A percentile compares a stretch with the other conserved stretches of the same genome.
These are phyloP conservation scores for Tylopilus sp. DNA, from an alignment of 1,284 basidiomycete genomes.

Conservation along the genomic window DNA sequence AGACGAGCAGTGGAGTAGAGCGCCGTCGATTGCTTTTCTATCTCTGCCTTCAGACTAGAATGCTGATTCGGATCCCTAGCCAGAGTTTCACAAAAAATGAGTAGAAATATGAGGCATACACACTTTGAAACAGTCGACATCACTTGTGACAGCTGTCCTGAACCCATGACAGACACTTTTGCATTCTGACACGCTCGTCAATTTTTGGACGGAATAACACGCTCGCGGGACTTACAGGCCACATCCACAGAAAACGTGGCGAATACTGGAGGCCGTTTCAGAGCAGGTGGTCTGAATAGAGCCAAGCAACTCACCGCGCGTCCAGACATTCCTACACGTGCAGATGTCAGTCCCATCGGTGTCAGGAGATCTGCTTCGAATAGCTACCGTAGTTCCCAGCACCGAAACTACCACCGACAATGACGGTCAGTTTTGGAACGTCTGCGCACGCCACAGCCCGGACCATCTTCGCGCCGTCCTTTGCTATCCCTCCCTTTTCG, in stretches of 20 bases:
- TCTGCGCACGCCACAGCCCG: conserved; percentile 91
- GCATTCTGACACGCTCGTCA: conserved; percentile 58
- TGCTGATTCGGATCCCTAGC: conserved; percentile 73
- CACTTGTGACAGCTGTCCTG: conserved; percentile 85
- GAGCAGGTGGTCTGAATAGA: conserved; percentile 7
- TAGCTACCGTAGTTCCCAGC: conserved; percentile 85
- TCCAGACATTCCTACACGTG: conserved; percentile 71
- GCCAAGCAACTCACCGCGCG: conserved; percentile 58
- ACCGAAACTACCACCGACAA: conserved; percentile 93
- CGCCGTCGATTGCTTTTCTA: conserved; percentile 83
- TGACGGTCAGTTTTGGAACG: conserved; percentile 89
- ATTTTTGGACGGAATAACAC: conserved; percentile 8
- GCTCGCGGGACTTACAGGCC: conserved; percentile 63
- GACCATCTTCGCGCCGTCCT: conserved; percentile 98
- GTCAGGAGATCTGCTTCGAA: background rate
- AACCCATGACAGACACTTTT: conserved; percentile 95
- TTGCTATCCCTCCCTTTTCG: conserved; percentile 91
- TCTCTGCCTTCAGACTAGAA: conserved; percentile 67
- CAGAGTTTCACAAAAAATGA: conserved; percentile 2
- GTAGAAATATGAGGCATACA: conserved; percentile 17
- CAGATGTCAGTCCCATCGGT: conserved; percentile 15
- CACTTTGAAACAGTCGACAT: conserved; percentile 87
- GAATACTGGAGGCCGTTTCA: conserved; percentile 58
- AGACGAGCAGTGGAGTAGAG: conserved; percentile 84
- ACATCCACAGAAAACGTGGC: conserved; percentile 95